Evolutionary conservation across 1,284 basidiomycete genomes (phyloP), one percentile per base, ranked within the genome.

Genomic region (Moniliophthora roreri): DNA sequence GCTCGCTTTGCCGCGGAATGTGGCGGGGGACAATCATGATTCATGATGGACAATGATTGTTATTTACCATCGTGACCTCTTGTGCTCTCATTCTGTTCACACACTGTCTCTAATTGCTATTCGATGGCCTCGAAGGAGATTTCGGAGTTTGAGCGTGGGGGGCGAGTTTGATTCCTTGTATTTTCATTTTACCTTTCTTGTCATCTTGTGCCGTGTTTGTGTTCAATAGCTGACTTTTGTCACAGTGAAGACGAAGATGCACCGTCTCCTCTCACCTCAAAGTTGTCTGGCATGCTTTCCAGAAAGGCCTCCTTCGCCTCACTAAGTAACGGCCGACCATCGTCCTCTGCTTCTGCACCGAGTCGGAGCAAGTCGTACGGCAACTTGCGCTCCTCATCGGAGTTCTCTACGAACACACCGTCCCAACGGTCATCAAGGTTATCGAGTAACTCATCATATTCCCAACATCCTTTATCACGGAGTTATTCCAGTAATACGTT

Each of bases 191-290:
- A 18, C 18, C 18, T 11, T 18, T 23, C 18, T 20, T 5, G 11
- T 36, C 13, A 35, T 35, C 23, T 34, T 53, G 7, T 26, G 20
- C 37, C 13, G 4, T 2, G 32, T 16, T 41, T 21, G 11, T 10
- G 36, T 34, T 11, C 41, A 11, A 10, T 23, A 36, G n/a, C 42
- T 28, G 23, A 48, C 13, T 41, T 48, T 44, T 52, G 47, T 46
- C 61, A 49, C 65, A 87, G 85, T 57, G 88, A 91, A 72, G 89
- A 91, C 65, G 89, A 91, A 71, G 85, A 88, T 55, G 87, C 89
- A 0, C 89, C 89, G 1, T 88, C 86, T 0, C 79, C 83, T 3
- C 77, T 91, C 11, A 88, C 87, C 0, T 75, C 77, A 15, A 80
- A 85, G 7, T 68, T 90, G 3, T 89, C 85, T 2, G 72, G 81